A percentile compares a stretch with the other conserved stretches of the same genome.
These are phyloP conservation scores for Alternaria triticimaculans DNA, from an alignment of 2,329 filamentous ascomycete species.

Conservation along the genomic window DNA sequence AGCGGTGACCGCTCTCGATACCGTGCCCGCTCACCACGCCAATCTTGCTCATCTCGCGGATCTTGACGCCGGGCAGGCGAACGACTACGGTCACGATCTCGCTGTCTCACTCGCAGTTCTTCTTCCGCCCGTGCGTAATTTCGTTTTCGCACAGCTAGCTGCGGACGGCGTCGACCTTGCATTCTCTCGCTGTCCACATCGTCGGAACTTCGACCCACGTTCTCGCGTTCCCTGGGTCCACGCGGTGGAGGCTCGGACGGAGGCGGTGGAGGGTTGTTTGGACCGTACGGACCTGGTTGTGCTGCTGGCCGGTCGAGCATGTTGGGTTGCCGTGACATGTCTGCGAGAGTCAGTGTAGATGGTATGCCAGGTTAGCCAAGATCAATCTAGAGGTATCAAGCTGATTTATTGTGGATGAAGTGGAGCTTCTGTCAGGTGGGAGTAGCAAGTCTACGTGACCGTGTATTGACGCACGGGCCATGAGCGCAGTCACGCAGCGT, in stretches of 20 bases:
- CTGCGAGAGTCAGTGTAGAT: not conserved
- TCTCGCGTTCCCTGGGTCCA: not conserved
- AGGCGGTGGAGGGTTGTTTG: constrained; percentile 11
- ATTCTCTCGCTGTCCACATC: too few relatives aligned
- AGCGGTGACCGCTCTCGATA: not conserved
- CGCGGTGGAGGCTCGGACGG: not conserved
- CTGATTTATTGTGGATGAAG: not conserved
- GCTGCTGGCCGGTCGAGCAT: not conserved
- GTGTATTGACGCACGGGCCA: not conserved
- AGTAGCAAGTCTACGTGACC: not conserved
- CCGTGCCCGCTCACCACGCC: not conserved
- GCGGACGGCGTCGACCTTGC: not conserved
- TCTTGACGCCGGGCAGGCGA: constrained; percentile 5
- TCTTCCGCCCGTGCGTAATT: not conserved
- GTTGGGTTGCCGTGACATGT: not conserved
- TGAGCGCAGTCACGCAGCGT: not conserved
- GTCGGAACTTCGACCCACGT: not conserved
- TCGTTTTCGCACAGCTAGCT: not conserved
- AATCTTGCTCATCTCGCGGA: not conserved
- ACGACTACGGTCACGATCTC: not conserved
- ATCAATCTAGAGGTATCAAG: not conserved
- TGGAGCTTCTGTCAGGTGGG: not conserved
- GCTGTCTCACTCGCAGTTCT: not conserved
- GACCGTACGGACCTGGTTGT: constrained; percentile 7
- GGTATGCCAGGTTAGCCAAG: not conserved